phyloP scores from a whole-genome alignment of 2,329 filamentous ascomycete species.

The Alternaria brassicicola region DNA sequence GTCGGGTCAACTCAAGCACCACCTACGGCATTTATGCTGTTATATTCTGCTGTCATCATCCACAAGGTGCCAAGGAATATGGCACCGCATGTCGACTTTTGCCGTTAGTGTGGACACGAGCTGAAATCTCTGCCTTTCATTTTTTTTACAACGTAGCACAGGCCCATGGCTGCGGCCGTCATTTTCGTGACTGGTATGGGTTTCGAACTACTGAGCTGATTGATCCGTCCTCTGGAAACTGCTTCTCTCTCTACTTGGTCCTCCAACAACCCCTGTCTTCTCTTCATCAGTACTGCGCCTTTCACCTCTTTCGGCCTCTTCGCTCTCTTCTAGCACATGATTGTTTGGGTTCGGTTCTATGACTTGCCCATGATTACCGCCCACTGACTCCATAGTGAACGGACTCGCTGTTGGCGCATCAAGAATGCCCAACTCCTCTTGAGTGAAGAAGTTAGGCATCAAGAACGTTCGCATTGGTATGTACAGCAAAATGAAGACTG shows the following conservation, averaged over 20 bases:
- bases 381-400: slow-evolving; percentile 60
- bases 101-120: not conserved
- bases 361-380: slow-evolving; percentile 52
- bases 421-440: slow-evolving; percentile 56
- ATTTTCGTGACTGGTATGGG: not conserved
- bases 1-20: not conserved
- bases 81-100: not conserved
- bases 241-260: not conserved
- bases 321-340: slow-evolving; percentile 29
- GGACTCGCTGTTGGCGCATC: slow-evolving; percentile 62
- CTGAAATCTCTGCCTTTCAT: not conserved
- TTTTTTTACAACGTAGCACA: not conserved
- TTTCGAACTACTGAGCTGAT: not conserved
- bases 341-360: slow-evolving; percentile 6
- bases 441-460: slow-evolving; percentile 58
- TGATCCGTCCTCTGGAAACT: not conserved
- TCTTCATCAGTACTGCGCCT: slow-evolving; percentile 7
- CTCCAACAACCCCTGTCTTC: slow-evolving; percentile 8
- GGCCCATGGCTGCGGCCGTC: not conserved
- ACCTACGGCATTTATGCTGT: not conserved
- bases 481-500: slow-evolving; percentile 62
- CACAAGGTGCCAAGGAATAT: not conserved
- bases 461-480: slow-evolving; percentile 61
- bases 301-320: slow-evolving; percentile 31
- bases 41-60: not conserved